Base-by-base conservation (phyloP, 768 basidiomycete species). In the Kwoniella europaea region DNA sequence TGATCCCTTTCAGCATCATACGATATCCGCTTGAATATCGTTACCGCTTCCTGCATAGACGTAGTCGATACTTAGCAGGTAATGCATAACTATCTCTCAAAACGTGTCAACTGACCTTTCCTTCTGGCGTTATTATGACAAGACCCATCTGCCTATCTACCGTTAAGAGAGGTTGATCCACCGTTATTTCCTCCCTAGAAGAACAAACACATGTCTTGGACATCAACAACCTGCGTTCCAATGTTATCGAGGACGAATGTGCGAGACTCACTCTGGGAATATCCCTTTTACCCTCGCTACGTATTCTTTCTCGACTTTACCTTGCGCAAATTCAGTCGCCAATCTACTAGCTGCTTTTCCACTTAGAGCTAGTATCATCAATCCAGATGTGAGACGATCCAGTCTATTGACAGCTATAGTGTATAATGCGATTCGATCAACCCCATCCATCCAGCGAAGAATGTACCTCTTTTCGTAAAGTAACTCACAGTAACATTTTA, bases 71-170 rank as follows among this genome's bases (percentile, higher is more conserved):
- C 35, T 35, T 35, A 35, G 35, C 35, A 4, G 35, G 6, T 35
- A 9, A 35, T 35, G 35, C 29, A 6, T 35, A 6, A 35, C 35
- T 6, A 35, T 7, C 5, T 35, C 35, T 35, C 35, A 7, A 35
- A 9, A 35, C 35, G 4, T 18, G 7, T 20, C 22, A 12, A 18
- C 44, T 2, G 20, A 93, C 94, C 87, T 98, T 94, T 54, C 97
- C 97, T 67, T 95, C 90, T 0, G 95, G 93, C 79, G 97, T 93
- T 16, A 98, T 92, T 63, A 98, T 91, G 71, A 98, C 98, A 57
- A 99, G 84, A 3, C 97, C 97, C 90, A 98, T 94, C 81, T 98
- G 95, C 63, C 94, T 88, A 84, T 99, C 97, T 1, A 98, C 90
- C 0, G 94, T 94, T 68, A 99, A 83, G 7, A 99, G 84, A 1